Evolutionary conservation across 108 stramenopile genomes (phyloP).

Genomic region (Hondaea fermentalgiana): DNA sequence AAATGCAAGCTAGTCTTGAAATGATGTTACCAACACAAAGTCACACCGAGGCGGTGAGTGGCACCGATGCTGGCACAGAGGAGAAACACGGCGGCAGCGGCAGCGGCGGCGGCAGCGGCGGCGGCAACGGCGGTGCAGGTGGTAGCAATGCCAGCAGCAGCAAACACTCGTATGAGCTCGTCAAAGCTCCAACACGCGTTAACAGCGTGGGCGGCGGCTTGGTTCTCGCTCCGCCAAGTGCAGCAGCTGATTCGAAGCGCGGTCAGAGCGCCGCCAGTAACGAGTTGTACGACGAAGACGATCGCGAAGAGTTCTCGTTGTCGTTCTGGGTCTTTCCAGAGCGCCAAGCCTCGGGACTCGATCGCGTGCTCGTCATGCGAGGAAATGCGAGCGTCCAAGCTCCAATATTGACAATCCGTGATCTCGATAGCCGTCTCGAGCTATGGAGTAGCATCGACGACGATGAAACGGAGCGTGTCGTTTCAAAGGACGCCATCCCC

Average conservation of each 20-base stretch:
- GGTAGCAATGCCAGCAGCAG: not conserved
- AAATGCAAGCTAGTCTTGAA: conserved; percentile 31
- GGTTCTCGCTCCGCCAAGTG: not conserved
- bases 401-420: not conserved
- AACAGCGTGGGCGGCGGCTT: not conserved
- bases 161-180: not conserved
- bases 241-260: not conserved
- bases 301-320: not conserved
- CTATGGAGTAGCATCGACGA: conserved; percentile 14
- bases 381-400: not conserved
- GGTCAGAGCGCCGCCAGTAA: too few species aligned
- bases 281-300: not conserved
- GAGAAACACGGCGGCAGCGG: not conserved
- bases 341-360: not conserved
- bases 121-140: not conserved
- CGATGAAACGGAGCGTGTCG: conserved; percentile 30
- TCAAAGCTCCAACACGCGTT: not conserved
- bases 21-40: conserved; percentile 18
- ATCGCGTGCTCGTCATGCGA: not conserved
- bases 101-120: not conserved
- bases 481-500: conserved; percentile 27
- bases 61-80: not conserved
- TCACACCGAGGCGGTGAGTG: too few species aligned
- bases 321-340: not conserved
- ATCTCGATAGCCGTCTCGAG: not conserved